Evolutionary conservation across 2,329 filamentous ascomycete species (phyloP).

Genomic region (Ampelomyces quisqualis): DNA sequence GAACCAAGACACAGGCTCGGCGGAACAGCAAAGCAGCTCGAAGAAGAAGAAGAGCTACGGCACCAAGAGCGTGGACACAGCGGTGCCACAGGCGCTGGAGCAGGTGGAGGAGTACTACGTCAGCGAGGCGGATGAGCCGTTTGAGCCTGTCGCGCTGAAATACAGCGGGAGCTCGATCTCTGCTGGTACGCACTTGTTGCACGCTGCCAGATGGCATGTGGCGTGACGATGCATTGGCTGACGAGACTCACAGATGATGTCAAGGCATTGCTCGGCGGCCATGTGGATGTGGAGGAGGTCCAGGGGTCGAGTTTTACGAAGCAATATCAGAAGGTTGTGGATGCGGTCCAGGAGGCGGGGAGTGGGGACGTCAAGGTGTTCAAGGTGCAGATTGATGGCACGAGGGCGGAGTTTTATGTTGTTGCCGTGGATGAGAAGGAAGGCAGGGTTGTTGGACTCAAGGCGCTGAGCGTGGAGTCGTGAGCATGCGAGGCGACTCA

Average conservation of each 20-base stretch:
- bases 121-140: slow-evolving; percentile 84
- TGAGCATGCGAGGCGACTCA: slow-evolving; percentile 11
- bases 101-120: slow-evolving; percentile 63
- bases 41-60: slow-evolving; percentile 33
- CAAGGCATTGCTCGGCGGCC: slow-evolving; percentile 62
- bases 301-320: slow-evolving; percentile 72
- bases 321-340: slow-evolving; percentile 67
- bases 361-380: slow-evolving; percentile 75
- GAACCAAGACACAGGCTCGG: slow-evolving; percentile 62
- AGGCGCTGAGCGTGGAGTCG: slow-evolving; percentile 73
- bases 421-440: slow-evolving; percentile 62
- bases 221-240: slow-evolving; percentile 7
- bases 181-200: slow-evolving; percentile 48
- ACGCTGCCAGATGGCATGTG: no score
- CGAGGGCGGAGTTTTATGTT: slow-evolving; percentile 77
- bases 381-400: slow-evolving; percentile 61
- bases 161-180: slow-evolving; percentile 60
- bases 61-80: slow-evolving; percentile 48
- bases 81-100: slow-evolving; percentile 56
- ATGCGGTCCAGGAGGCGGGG: slow-evolving; percentile 67
- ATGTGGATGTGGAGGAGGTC: slow-evolving; percentile 63
- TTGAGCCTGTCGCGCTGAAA: slow-evolving; percentile 71
- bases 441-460: slow-evolving; percentile 70
- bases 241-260: slow-evolving; percentile 62
- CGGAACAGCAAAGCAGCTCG: slow-evolving; percentile 23